These are phyloP conservation scores for Calamus simplicifolius DNA, from an alignment of 176 grass and related monocot genomes.

Conservation along the genomic window DNA sequence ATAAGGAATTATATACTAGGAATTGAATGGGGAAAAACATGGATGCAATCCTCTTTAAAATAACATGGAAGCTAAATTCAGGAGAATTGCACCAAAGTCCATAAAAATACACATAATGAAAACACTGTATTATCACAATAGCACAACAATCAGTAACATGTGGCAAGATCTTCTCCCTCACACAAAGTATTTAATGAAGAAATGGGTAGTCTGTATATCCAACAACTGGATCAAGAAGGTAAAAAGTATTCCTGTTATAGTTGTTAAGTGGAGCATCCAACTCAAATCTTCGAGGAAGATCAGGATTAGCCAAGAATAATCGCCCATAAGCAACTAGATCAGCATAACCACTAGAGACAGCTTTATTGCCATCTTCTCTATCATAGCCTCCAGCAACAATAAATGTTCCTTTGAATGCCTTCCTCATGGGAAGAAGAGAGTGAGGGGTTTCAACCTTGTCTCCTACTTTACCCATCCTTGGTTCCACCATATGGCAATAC, in stretches of 20 bases:
- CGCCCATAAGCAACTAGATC: slow-evolving; percentile 71
- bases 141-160: too few species aligned
- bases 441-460: slow-evolving; percentile 38
- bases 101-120: too few species aligned
- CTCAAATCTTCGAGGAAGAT: slow-evolving; percentile 55
- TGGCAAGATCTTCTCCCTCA: too few species aligned
- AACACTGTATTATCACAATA: too few species aligned
- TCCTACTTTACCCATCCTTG: slow-evolving; percentile 31
- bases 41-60: too few species aligned
- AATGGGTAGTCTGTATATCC: slow-evolving; percentile 71
- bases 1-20: too few species aligned
- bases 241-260: slow-evolving; percentile 63
- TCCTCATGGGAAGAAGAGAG: slow-evolving; percentile 42
- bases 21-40: too few species aligned
- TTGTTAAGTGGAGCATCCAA: slow-evolving; percentile 57
- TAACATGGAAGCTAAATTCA: too few species aligned
- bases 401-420: slow-evolving; percentile 48
- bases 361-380: slow-evolving; percentile 51
- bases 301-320: slow-evolving; percentile 67
- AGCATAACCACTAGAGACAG: slow-evolving; percentile 35
- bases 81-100: too few species aligned
- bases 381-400: slow-evolving; percentile 47
- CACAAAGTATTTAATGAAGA: slow-evolving; percentile 3
- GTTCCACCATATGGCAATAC: slow-evolving; percentile 64
- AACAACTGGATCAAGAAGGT: slow-evolving; percentile 53